These are phyloP conservation scores for Chaetomiaceae sp. DNA, from an alignment of 2,329 filamentous ascomycete species.

Conservation along the genomic window DNA sequence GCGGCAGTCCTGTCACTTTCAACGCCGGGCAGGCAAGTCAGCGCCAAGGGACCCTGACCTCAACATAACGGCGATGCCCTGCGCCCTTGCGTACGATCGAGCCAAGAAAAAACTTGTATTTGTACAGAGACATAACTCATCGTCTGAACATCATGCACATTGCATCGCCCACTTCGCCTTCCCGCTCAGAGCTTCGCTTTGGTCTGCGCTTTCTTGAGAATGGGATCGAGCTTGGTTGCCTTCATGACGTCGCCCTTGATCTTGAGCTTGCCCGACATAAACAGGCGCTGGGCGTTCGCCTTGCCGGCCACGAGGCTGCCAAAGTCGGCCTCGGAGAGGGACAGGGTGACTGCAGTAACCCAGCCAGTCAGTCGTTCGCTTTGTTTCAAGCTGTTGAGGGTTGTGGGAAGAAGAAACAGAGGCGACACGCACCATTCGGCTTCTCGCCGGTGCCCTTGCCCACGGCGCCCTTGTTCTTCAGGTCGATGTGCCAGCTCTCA, in stretches of 20 bases:
- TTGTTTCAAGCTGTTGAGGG: not conserved
- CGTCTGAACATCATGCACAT: slow-evolving; percentile 1
- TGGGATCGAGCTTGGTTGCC: slow-evolving; percentile 90
- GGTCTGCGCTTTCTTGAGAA: slow-evolving; percentile 79
- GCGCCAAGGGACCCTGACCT: too few relatives aligned
- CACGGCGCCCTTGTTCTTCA: slow-evolving; percentile 83
- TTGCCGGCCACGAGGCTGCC: slow-evolving; percentile 74
- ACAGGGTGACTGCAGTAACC: slow-evolving; percentile 63
- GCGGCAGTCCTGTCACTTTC: too few relatives aligned
- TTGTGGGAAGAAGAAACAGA: not conserved
- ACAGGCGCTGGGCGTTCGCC: slow-evolving; percentile 88
- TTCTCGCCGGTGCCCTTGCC: slow-evolving; percentile 73
- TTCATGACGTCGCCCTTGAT: slow-evolving; percentile 98
- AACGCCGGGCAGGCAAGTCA: too few relatives aligned
- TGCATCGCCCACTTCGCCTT: not conserved
- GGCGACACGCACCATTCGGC: slow-evolving; percentile 63
- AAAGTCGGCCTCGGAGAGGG: slow-evolving; percentile 82
- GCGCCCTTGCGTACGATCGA: too few relatives aligned
- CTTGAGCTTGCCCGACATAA: slow-evolving; percentile 99
- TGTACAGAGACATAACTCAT: slow-evolving; percentile 5
- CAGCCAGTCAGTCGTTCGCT: not conserved
- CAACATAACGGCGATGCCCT: too few relatives aligned
- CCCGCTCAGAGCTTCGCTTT: slow-evolving; percentile 73
- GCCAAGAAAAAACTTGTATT: not conserved
- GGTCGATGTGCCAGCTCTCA: slow-evolving; percentile 88